Evolutionary conservation across 495 filamentous ascomycete species (phyloP).

Genomic region (Zalerion maritima): DNA sequence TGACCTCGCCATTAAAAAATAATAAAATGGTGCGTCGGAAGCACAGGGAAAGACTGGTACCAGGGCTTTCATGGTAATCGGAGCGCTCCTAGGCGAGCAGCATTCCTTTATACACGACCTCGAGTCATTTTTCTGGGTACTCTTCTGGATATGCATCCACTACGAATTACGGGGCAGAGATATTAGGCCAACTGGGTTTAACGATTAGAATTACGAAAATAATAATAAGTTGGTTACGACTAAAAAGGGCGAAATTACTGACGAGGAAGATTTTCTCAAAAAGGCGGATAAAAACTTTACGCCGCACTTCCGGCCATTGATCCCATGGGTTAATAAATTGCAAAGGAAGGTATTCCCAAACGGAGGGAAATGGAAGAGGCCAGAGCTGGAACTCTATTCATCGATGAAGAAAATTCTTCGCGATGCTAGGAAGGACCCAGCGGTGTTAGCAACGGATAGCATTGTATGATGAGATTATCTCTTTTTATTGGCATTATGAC

Average conservation of each 20-base stretch:
- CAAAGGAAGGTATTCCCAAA: conserved; percentile 23
- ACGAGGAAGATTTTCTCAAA: conserved; percentile 21
- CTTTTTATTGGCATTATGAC: no score
- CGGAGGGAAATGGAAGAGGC: conserved; percentile 14
- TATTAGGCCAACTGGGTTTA: conserved; percentile 10
- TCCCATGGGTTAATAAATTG: conserved; percentile 20
- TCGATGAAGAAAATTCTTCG: conserved; percentile 14
- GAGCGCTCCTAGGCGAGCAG: conserved; percentile 20
- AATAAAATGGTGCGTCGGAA: conserved; percentile 17
- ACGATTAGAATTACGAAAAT: conserved; percentile 15
- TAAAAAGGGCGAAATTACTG: conserved; percentile 13
- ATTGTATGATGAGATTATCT: no score
- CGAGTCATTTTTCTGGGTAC: conserved; percentile 41
- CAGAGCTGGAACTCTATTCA: conserved; percentile 13
- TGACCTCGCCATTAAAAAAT: conserved; percentile 23
- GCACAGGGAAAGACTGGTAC: conserved; percentile 27
- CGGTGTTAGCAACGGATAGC: no score
- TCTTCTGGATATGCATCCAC: conserved; percentile 36
- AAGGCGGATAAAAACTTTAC: conserved; percentile 17
- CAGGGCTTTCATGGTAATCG: conserved; percentile 33
- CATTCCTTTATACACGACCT: conserved; percentile 33
- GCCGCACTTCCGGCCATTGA: conserved; percentile 18
- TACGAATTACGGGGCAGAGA: conserved; percentile 14
- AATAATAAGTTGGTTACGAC: conserved; percentile 7
- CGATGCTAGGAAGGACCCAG: no score